Evolutionary conservation across 2,329 filamentous ascomycete species (phyloP).

Genomic region (Ampelomyces quisqualis): DNA sequence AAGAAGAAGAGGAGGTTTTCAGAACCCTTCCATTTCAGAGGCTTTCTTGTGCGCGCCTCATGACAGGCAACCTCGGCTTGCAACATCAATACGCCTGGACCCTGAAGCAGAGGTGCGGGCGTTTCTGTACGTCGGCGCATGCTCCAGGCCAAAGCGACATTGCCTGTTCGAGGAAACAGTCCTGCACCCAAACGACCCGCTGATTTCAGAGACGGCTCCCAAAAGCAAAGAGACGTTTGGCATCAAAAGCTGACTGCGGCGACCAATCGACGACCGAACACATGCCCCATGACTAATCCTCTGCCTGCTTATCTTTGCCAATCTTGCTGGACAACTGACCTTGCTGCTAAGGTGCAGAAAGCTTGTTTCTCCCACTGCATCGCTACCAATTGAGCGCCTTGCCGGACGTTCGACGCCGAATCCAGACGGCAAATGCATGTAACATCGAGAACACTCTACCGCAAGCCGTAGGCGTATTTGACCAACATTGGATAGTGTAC

Average conservation of each 20-base stretch:
- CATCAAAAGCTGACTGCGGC: no score
- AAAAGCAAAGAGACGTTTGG: not conserved
- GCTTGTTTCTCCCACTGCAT: not conserved
- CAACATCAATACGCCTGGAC: conserved; percentile 17
- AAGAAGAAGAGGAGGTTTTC: not conserved
- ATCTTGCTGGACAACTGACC: not conserved
- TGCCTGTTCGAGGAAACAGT: not conserved
- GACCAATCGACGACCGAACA: conserved; percentile 1
- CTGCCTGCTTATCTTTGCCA: conserved; percentile 4
- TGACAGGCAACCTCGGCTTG: conserved; percentile 16
- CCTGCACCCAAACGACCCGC: not conserved
- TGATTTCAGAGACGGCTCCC: not conserved
- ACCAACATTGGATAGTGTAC: not conserved
- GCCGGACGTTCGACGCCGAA: not conserved
- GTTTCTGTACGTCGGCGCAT: no score
- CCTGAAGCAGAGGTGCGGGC: conserved; percentile 6
- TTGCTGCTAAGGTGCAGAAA: not conserved
- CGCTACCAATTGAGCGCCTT: not conserved
- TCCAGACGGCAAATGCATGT: not conserved
- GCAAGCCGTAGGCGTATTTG: not conserved
- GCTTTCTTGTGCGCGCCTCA: not conserved
- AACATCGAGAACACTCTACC: not conserved
- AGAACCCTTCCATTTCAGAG: not conserved
- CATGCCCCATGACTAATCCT: no score
- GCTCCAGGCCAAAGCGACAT: no score